Evolutionary conservation across 2,329 filamentous ascomycete genomes (phyloP), one percentile per base, ranked within the genome.

Genomic region (Aureobasidium lini): DNA sequence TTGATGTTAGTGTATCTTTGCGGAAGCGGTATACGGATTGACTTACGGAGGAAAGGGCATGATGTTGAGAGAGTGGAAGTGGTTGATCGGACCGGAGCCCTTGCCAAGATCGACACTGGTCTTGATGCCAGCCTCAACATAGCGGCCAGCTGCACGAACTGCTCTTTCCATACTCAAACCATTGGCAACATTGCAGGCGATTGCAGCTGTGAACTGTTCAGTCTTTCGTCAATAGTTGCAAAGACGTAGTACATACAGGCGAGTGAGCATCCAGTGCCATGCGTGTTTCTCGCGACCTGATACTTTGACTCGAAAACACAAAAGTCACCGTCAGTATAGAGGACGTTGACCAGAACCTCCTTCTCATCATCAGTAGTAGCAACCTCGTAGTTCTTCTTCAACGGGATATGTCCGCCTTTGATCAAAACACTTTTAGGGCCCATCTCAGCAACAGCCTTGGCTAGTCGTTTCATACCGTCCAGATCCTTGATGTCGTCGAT

Each of bases 261-360:
- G 61, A 97, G 80, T 9, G 91, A 95, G 70, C 94, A 99, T 4
- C 94, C 94, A 0, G 94, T 97, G 0, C 94, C 94, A 68, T 99
- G 94, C 0, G 93, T 97, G 69, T 93, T 93, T 61, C 79, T 86
- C 8, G 87, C 90, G 9, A 79, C 74, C 63, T 90, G 79, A 69
- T 88, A 96, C 4, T 80, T 78, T 40, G 84, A 88, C 71, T 91
- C 81, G 50, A 96, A 81, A 40, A 84, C 76, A 1, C 84, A 77
- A 32, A 54, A 60, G 36, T 71, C n/a, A 81, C 72, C 0, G 75
- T 77, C 0, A 6, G 89, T 88, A 44, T 84, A 84, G 5, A 96
- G 79, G 3, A 96, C 80, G 69, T 97, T 90, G 31, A 95, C 80
- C 1, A 96, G 84, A 2, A 88, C 67, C 29, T 84, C 76, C 52